Evolutionary conservation across 495 filamentous ascomycete genomes (phyloP), one percentile per base, ranked within the genome.

Genomic region (Aspergillus kassunensis): DNA sequence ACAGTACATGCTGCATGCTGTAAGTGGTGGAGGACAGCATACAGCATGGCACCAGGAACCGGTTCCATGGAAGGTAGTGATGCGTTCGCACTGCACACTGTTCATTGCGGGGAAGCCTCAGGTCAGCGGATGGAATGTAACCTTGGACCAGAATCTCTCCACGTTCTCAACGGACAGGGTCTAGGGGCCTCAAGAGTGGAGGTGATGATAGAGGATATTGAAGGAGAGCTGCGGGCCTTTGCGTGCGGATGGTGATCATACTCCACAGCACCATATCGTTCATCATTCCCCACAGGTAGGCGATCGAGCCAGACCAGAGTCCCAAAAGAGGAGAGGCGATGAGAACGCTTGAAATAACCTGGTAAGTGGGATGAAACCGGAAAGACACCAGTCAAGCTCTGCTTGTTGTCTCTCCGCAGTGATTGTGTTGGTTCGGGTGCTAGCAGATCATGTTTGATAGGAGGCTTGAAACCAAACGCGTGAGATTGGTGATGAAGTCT

Each of bases 371-470:
- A n/a, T n/a, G n/a, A n/a, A n/a, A n/a, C n/a, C n/a, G n/a, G n/a
- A n/a, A n/a, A n/a, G n/a, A n/a, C n/a, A n/a, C n/a, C n/a, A n/a
- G n/a, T n/a, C n/a, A n/a, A n/a, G n/a, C n/a, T n/a, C n/a, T n/a
- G n/a, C n/a, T n/a, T n/a, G n/a, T n/a, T n/a, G n/a, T n/a, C n/a
- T n/a, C n/a, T n/a, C n/a, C n/a, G n/a, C n/a, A 33, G 23, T 29
- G 8, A 23, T 6, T 24, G 30, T 44, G 30, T 44, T 44, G 39
- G 40, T 37, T 44, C 49, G 51, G 51, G 42, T 40, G 34, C 42
- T 33, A 37, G 35, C 51, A 53, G 51, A 35, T 46, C 39, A 40
- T 33, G 51, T 53, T 53, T 53, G 42, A 29, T 46, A 27, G 18
- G 16, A 16, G 24, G 6, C 16, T 7, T 10, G 18, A 18, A 35